Base-by-base conservation (phyloP, 176 grass and related monocot species). In the Typha latifolia region DNA sequence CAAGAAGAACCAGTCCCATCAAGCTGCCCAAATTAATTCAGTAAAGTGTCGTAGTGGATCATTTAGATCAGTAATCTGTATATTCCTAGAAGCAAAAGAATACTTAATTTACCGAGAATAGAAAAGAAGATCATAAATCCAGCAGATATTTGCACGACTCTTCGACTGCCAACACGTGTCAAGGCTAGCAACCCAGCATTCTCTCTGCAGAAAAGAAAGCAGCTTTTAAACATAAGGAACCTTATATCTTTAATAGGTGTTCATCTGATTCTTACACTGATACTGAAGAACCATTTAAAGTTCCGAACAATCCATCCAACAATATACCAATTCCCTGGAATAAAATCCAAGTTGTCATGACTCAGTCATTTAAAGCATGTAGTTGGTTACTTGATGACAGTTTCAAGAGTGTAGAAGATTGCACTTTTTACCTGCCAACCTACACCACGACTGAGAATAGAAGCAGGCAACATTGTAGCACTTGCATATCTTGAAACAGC, bases 71-170 rank as follows among this genome's bases (percentile, higher is more conserved):
- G 20, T 59, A 59, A 9, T 18, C 7, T 59, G 53, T 18, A 59
- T 59, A 59, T 10, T 19, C 7, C 7, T 59, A 21, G 4, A 55
- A n/a, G 62, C 20, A 27, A 15, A 4, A 43, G 18, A 57, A 20
- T 12, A 70, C 37, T 51, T 11, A 52, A 62, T 47, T 63, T 92
- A 97, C 94, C 94, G 19, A 97, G 89, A 47, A 97, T 47, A 43
- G 94, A 84, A 48, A 97, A 97, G 83, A 97, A 97, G 70, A 97
- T 90, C 94, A 97, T 97, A 73, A 93, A 97, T 0, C 94, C 94
- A 13, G 94, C 89, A 79, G 94, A 92, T 77, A 97, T 93, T 64
- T 97, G 94, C 47, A 97, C 94, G 31, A 97, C 94, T 62, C 89
- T 86, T 61, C 89, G 72, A 26, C 77, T 97, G 61, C 94, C 94